Conservation (phyloP, 2,329 filamentous ascomycete species). For the Didymella pinodella region DNA sequence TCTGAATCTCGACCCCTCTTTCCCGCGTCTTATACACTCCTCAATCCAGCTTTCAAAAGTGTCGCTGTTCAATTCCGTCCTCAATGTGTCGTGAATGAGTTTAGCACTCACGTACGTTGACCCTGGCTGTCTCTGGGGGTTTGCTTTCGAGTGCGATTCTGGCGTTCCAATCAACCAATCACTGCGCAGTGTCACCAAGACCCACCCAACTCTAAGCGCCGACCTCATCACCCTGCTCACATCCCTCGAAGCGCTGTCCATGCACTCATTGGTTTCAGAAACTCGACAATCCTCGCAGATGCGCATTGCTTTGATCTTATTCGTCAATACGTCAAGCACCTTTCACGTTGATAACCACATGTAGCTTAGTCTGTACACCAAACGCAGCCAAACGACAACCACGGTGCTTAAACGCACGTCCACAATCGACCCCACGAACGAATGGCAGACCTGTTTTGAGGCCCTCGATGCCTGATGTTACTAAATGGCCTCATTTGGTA, state of each 20-base stretch:
- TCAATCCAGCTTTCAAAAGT: neutral
- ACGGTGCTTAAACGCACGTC: conserved; percentile 31
- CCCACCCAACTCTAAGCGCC: conserved; percentile 17
- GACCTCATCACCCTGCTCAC: conserved; percentile 8
- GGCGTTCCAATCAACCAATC: conserved; percentile 9
- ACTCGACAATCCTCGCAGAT: neutral
- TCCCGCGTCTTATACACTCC: neutral
- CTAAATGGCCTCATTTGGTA: conserved; percentile 11
- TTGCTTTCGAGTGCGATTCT: neutral
- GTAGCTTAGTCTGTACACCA: conserved; percentile 8
- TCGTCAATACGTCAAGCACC: neutral
- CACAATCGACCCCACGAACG: conserved; percentile 11
- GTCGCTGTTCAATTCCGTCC: neutral
- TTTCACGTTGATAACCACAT: neutral
- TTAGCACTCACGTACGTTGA: neutral
- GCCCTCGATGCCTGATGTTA: neutral
- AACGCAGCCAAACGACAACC: conserved; percentile 26
- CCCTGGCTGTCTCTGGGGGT: neutral
- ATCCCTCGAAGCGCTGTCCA: conserved; percentile 20
- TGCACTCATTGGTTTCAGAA: conserved; percentile 18
- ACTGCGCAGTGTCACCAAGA: neutral
- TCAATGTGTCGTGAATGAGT: neutral
- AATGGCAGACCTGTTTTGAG: conserved; percentile 1
- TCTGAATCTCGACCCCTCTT: neutral
- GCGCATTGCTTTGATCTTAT: neutral